Evolutionary conservation across 2,329 filamentous ascomycete species (phyloP), one percentile per base, ranked within the genome.

Genomic region (Alternaria conjuncta): DNA sequence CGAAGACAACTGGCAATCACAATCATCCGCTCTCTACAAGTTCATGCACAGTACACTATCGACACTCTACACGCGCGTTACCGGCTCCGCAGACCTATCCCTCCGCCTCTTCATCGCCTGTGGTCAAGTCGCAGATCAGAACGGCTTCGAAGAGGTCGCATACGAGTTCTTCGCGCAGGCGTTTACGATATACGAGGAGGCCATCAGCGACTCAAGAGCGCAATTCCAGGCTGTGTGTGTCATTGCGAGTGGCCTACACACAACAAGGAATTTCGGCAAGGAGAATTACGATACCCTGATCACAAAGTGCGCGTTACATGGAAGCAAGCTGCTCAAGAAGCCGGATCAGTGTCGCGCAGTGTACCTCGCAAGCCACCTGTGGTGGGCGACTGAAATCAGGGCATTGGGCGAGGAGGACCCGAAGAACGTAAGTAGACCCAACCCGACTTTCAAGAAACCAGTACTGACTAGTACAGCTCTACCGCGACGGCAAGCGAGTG

Each of bases 251-350:
- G 93, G 92, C 6, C 84, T 99, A 60, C 94, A 97, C 77, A 91
- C 93, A 68, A 95, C 93, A 12, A 87, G 95, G 62, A 90, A 95
- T 75, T 99, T 99, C 79, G 90, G 92, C 66, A 94, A 95, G 79
- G 96, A 99, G 82, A 99, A 98, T 77, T 99, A 98, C 81, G 96
- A 99, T 79, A 99, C 96, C 0, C 85, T 99, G 32, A 99, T 99
- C 77, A 99, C 96, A 10, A 99, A 99, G 82, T 96, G 94, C 70
- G 95, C 96, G 3, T 87, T 98, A 71, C 96, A 99, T 77, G 95
- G 96, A 18, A 97, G 94, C 83, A 99, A 98, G 80, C 84, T 99
- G 69, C 86, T 99, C 72, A 95, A 97, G 82, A 99, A 99, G 83
- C 96, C 96, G 2, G 96, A 99, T 79, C 96, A 99, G 82, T 99